Base-by-base conservation (phyloP, 139 green algal species). In the Mychonastes homosphaera region DNA sequence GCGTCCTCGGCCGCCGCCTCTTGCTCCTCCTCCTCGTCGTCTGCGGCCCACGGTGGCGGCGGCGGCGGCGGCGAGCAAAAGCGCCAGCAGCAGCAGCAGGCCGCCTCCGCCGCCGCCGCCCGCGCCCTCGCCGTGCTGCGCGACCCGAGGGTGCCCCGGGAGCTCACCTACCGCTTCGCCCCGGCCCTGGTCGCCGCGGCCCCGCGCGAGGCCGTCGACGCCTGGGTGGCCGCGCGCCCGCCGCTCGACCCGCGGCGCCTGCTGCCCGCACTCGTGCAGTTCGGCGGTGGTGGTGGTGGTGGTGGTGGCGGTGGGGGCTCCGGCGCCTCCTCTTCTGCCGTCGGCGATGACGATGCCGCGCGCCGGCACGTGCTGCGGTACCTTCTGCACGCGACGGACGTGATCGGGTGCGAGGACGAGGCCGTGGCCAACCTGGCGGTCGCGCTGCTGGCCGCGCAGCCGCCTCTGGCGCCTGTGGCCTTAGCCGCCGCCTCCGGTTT, bases 81-180 rank as follows among this genome's bases (percentile, higher is more conserved):
- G 19, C 6, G 15, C 6, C 7, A 30, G 24, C 15, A 53, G 46
- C 24, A 21, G n/a, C 48, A 26, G 9, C 48, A 9, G 3, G 21
- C 28, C 27, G 12, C 28, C 12, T 35, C 36, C 13, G 6, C 12
- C 10, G 12, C 26, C 27, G 2, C 13, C n/a, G 16, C 19, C 29
- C 36, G 8, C 41, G 87, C 85, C 2, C 72, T 97, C 36, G 76
- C 72, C 15, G 80, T 96, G 38, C 79, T 97, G 30, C 79, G 90
- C 44, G 74, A 77, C 40, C 89, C 89, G 1, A 57, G 29, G 21
- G 74, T 90, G 3, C 63, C 67, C 27, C 51, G 53, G 3, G 76
- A 85, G 55, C 79, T 96, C 15, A 43, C 78, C 27, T 97, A 97
- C 77, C 85, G 84, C 34, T 95, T 88, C 68, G 85, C 84, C 0